Evolutionary conservation across 2,329 filamentous ascomycete genomes (phyloP).

Genomic region (Tympanopsis confertula): DNA sequence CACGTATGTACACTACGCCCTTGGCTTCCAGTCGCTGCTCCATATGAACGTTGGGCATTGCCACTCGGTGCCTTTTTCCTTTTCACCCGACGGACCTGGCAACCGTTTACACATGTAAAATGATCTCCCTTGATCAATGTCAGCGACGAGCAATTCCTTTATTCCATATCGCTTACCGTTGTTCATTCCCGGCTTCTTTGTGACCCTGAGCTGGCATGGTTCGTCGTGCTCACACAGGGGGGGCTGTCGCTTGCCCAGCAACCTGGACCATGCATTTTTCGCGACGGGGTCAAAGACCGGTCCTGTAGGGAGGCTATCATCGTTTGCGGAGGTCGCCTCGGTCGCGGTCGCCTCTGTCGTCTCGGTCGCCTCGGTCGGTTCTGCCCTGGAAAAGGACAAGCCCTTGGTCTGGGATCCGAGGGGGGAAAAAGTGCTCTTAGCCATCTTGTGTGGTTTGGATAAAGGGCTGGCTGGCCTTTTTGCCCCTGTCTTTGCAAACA

Average conservation of each 20-base stretch:
- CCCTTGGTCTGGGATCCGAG: no score
- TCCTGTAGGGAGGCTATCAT: conserved; percentile 10
- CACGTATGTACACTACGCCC: no score
- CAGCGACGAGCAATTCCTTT: neutral
- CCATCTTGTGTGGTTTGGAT: no score
- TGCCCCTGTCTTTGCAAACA: conserved; percentile 77
- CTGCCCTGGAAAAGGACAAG: no score
- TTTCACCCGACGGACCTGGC: conserved; percentile 72
- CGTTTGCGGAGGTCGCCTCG: no score
- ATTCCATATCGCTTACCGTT: conserved; percentile 37
- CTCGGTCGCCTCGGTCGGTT: no score
- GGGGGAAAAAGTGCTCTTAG: no score
- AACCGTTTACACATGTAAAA: conserved; percentile 61
- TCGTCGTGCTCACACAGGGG: conserved; percentile 83
- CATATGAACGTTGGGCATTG: conserved; percentile 75
- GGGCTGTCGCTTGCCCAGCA: conserved; percentile 65
- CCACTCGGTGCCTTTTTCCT: conserved; percentile 77
- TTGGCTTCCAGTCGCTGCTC: conserved; percentile 45
- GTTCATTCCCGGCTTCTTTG: conserved; percentile 83
- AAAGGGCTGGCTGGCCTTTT: no score
- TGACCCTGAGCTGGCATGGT: conserved; percentile 70
- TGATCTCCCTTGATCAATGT: conserved; percentile 21
- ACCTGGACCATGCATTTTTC: conserved; percentile 75
- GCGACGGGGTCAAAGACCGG: conserved; percentile 56
- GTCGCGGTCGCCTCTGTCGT: no score